Evolutionary conservation across 2,329 filamentous ascomycete genomes (phyloP).

Genomic region (Microdochium nivale): DNA sequence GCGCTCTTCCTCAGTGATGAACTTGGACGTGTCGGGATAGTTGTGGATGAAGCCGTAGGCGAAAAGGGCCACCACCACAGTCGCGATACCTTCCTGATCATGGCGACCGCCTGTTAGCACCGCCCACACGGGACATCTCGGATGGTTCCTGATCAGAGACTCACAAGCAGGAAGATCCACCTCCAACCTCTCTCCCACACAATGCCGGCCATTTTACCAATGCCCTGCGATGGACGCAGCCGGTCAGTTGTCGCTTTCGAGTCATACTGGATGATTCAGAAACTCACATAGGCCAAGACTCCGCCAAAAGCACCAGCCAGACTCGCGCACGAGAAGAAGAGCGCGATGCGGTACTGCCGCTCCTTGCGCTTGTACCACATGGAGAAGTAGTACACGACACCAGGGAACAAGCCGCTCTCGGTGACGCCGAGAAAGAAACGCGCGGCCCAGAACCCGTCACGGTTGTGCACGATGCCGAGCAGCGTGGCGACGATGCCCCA

Average conservation of each 20-base stretch:
- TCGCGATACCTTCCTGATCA: constrained; percentile 42
- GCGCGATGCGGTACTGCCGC: constrained; percentile 43
- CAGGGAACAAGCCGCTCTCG: constrained; percentile 43
- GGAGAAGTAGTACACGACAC: constrained; percentile 39
- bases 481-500: constrained; percentile 48
- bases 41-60: constrained; percentile 58
- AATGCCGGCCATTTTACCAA: constrained; percentile 42
- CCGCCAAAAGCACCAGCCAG: constrained; percentile 49
- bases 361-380: constrained; percentile 49
- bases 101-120: constrained; percentile 33
- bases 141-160: constrained; percentile 1
- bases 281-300: constrained; percentile 41
- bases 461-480: constrained; percentile 38
- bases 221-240: constrained; percentile 28
- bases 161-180: constrained; percentile 53
- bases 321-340: constrained; percentile 47
- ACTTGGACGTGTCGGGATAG: constrained; percentile 51
- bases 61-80: constrained; percentile 38
- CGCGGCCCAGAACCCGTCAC: constrained; percentile 41
- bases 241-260: too few species aligned
- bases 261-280: too few species aligned
- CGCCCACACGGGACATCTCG: neutral
- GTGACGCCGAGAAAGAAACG: constrained; percentile 48
- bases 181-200: constrained; percentile 45
- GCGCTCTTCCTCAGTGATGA: constrained; percentile 45